phyloP scores from a whole-genome alignment of 2,329 filamentous ascomycete genomes.

The Trichophyton rubrum region DNA sequence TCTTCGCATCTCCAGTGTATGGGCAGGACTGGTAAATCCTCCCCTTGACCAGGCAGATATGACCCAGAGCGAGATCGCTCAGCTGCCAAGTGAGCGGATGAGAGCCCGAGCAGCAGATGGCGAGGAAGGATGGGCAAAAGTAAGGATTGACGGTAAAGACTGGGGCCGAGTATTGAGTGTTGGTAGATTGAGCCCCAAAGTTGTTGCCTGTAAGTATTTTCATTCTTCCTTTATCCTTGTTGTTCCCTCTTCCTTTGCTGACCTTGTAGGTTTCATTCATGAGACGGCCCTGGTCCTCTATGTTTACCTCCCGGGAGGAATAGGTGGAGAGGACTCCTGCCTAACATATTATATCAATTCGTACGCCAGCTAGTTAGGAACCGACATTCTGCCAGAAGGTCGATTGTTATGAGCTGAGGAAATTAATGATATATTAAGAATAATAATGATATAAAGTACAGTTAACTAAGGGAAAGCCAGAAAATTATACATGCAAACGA shows the following conservation, averaged over 20 bases:
- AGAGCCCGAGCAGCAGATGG: constrained; percentile 52
- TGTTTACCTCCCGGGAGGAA: constrained; percentile 33
- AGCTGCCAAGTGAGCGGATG: constrained; percentile 73
- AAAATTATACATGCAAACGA: constrained; percentile 1
- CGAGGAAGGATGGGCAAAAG: constrained; percentile 74
- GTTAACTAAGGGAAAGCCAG: not conserved
- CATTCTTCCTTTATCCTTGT: not conserved
- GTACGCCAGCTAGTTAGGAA: constrained; percentile 22
- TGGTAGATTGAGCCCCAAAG: constrained; percentile 72
- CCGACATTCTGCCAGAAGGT: not conserved
- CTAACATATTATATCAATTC: constrained; percentile 39
- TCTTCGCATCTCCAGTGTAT: constrained; percentile 71
- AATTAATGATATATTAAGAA: constrained; percentile 1
- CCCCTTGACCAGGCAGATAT: constrained; percentile 70
- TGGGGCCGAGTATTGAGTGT: constrained; percentile 93
- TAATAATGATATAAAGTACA: constrained; percentile 6
- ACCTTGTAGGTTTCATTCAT: constrained; percentile 31
- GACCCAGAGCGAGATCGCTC: constrained; percentile 50
- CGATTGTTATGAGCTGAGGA: not conserved
- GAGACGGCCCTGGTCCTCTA: constrained; percentile 36
- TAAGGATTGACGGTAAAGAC: constrained; percentile 83
- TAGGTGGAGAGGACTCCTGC: constrained; percentile 33
- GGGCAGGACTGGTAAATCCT: constrained; percentile 77
- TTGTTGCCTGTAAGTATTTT: constrained; percentile 64
- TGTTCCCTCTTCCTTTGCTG: not conserved